Evolutionary conservation across 1,139 yeast genomes (phyloP), one percentile per base, ranked within the genome.

Genomic region (Debaryomyces psychrophilus): DNA sequence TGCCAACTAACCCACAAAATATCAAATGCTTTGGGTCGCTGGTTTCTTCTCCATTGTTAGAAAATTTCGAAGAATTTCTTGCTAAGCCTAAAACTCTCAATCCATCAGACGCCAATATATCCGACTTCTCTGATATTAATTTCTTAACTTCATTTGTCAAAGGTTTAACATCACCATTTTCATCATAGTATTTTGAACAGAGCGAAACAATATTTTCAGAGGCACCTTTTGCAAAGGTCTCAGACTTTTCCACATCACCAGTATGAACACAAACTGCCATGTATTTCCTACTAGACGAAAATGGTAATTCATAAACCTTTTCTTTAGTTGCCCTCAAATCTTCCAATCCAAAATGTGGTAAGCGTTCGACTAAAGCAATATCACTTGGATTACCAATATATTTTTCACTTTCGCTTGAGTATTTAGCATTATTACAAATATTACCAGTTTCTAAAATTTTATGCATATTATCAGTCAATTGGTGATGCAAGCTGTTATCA

Each of bases 301-400:
- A 93, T 8, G 99, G 96, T 39, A 87, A 71, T 64, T 93, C 98
- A 54, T 78, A 77, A 7, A 77, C 59, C 58, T 93, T 79, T 26
- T 77, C 72, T 49, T 71, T 74, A 15, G 82, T 76, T 41, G 74
- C 77, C 64, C 97, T 82, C 7, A 67, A 62, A 64, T 92, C 97
- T 8, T 81, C 82, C 47, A 89, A 64, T 3, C 85, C 89, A 67
- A 90, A 90, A 50, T 80, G 81, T 5, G 81, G 74, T 48, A 90
- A 73, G 31, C 83, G 79, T 65, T 89, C 97, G 47, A 90, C 73
- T 40, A 93, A 71, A 0, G 98, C 98, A 58, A 90, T 83, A 67
- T 93, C 99, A 27, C 96, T 89, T 38, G 99, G 96, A 64, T 92
- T 93, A 31, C 98, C 99, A 45, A 89, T 82, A 58, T 70, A 85